A percentile compares a stretch with the other conserved stretches of the same genome.
Conservation (phyloP, 2,329 filamentous ascomycete species). For the Seiridium cupressi region DNA sequence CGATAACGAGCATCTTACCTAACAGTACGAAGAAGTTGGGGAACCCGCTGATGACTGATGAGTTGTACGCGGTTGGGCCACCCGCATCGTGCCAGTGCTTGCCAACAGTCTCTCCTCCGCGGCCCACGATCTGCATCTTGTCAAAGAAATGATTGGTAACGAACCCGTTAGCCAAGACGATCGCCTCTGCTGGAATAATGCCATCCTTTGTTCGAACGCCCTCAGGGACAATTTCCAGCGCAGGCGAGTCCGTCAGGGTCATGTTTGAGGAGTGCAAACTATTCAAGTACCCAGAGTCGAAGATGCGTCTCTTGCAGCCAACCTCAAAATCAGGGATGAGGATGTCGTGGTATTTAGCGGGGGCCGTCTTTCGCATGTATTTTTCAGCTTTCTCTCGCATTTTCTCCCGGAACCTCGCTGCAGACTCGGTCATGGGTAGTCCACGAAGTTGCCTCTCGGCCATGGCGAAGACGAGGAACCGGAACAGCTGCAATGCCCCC, state of each 20-base stretch:
- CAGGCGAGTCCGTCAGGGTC: conserved; percentile 43
- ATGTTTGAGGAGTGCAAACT: conserved; percentile 49
- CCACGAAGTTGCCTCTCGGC: conserved; percentile 28
- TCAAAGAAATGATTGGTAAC: conserved; percentile 53
- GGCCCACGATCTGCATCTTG: conserved; percentile 51
- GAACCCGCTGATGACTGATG: conserved; percentile 55
- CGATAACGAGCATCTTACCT: conserved; percentile 21
- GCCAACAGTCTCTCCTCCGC: conserved; percentile 45
- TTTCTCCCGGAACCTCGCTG: conserved; percentile 31
- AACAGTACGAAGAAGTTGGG: conserved; percentile 66
- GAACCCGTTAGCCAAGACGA: conserved; percentile 63
- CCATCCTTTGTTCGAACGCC: conserved; percentile 35
- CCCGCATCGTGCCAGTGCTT: conserved; percentile 57
- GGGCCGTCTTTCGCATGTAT: conserved; percentile 43
- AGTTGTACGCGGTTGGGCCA: conserved; percentile 62
- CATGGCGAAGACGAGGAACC: conserved; percentile 38
- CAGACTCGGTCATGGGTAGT: conserved; percentile 38
- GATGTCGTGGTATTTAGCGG: conserved; percentile 59
- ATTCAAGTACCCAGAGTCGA: conserved; percentile 54
- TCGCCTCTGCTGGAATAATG: conserved; percentile 53
- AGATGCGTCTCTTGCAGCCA: conserved; percentile 64
- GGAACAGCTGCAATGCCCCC: conserved; percentile 36
- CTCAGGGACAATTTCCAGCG: conserved; percentile 43
- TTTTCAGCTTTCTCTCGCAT: conserved; percentile 36
- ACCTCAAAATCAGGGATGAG: conserved; percentile 61